Base-by-base conservation (phyloP, 23 red algal species). In the Cyanidiococcus yangmingshanensis region DNA sequence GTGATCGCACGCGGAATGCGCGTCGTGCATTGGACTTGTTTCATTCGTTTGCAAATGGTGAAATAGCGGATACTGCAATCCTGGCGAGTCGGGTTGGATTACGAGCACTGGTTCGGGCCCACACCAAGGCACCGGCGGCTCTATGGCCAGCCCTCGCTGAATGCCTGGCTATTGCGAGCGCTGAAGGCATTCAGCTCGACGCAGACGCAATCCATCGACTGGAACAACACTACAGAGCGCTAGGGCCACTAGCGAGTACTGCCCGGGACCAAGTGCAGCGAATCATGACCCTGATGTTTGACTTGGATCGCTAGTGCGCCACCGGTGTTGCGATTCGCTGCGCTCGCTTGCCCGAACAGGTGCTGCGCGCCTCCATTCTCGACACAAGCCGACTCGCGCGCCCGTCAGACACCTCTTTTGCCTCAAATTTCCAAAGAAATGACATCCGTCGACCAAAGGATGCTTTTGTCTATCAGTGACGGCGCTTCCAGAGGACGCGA, bases 121-220 rank as follows among this genome's bases (percentile, higher is more conserved):
- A 71, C 27, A 3, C 12, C 63, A 25, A 35, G 63, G 63, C 63
- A 7, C 21, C 63, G 3, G 32, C 63, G 3, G 63, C 27, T 71
- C 63, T 71, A 35, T 71, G 63, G 63, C 63, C 63, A 29, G 63
- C 63, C 21, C 27, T 71, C 16, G 63, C 63, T 29, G 63, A 71
- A 30, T 71, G 63, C 63, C 32, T 71, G 12, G 63, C 63, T 29
- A 71, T 71, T 35, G 63, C 27, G 21, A 35, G n/a, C 63, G 63
- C n/a, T 29, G 63, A 71, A 25, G 63, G 63, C 27, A 35, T 71
- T 7, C 63, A 25, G 12, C 63, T 71, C 27, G 21, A 35, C 27
- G 16, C 63, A 3, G 32, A 25, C 27, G 63, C 63, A 7, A 71
- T 71, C 16, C n/a, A 71, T 35, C 63, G 63, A 25, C 63, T 71